Percentiles rank a stretch among this genome's conserved stretches.
Conservation (phyloP, 106 monocot genomes). For the Allium cepa region DNA sequence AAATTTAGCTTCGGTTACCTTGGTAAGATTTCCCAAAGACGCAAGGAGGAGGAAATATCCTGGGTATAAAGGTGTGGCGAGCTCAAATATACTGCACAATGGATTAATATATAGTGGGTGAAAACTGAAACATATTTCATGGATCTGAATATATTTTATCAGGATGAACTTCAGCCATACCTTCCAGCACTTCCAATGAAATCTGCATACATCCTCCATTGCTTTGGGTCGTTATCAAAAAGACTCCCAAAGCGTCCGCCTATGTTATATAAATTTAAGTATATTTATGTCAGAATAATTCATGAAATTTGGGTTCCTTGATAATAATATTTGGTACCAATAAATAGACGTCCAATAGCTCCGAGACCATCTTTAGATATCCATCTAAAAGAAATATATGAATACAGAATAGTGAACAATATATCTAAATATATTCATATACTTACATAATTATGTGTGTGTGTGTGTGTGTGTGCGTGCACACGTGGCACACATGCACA, state of each 20-base stretch:
- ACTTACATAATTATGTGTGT: too few relatives aligned
- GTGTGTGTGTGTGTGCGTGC: too few relatives aligned
- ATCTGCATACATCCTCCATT: slow-evolving; percentile 99
- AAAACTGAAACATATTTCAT: neutral
- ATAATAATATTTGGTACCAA: slow-evolving; percentile 40
- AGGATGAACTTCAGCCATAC: slow-evolving; percentile 17
- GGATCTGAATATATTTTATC: neutral
- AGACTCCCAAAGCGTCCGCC: slow-evolving; percentile 86
- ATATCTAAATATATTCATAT: too few relatives aligned
- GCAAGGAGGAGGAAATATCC: slow-evolving; percentile 85
- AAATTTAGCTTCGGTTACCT: slow-evolving; percentile 38
- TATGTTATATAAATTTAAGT: slow-evolving; percentile 20
- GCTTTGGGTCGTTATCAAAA: slow-evolving; percentile 96
- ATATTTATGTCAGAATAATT: too few relatives aligned
- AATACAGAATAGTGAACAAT: neutral
- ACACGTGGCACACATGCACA: too few relatives aligned
- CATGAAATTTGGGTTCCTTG: too few relatives aligned
- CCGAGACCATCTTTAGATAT: slow-evolving; percentile 98
- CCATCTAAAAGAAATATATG: slow-evolving; percentile 54
- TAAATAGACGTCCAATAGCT: slow-evolving; percentile 83
- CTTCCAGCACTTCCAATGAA: slow-evolving; percentile 97
- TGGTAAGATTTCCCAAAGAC: slow-evolving; percentile 81
- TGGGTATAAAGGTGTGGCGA: slow-evolving; percentile 76
- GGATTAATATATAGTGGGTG: slow-evolving; percentile 3
- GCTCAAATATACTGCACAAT: slow-evolving; percentile 81